A percentile compares a stretch with the other conserved stretches of the same genome.
Conservation (phyloP, 2,329 filamentous ascomycete species). For the Tetracladium maxilliforme region DNA sequence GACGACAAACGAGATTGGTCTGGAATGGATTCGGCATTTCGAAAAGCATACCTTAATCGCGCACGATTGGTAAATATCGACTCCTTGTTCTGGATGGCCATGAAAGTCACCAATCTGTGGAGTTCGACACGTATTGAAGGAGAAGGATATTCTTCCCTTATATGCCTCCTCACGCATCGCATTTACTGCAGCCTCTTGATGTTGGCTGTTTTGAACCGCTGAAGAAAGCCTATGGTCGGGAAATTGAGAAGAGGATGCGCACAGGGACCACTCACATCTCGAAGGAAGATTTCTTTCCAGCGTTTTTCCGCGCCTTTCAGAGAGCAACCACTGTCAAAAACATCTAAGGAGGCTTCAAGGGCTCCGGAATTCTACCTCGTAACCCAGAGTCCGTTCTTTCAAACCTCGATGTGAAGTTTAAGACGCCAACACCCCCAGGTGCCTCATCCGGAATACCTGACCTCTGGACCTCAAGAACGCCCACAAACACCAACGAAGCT, state of each 20-base stretch:
- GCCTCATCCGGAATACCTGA: slow-evolving; percentile 3
- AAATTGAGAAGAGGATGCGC: slow-evolving; percentile 14
- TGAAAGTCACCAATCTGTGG: slow-evolving; percentile 16
- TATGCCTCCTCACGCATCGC: slow-evolving; percentile 17
- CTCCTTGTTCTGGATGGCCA: slow-evolving; percentile 22
- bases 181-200: slow-evolving; percentile 22
- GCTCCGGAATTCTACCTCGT: slow-evolving; percentile 14
- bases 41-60: slow-evolving; percentile 12
- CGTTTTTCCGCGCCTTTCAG: slow-evolving; percentile 9
- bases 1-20: slow-evolving; percentile 17
- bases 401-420: slow-evolving; percentile 13
- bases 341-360: slow-evolving; percentile 11
- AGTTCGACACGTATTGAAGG: slow-evolving; percentile 18
- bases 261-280: slow-evolving; percentile 14
- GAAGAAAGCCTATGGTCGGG: slow-evolving; percentile 14
- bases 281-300: slow-evolving; percentile 12
- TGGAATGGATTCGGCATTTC: slow-evolving; percentile 20
- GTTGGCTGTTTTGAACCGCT: slow-evolving; percentile 19
- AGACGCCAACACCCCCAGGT: slow-evolving; percentile 7
- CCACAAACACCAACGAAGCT: slow-evolving; percentile 5
- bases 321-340: slow-evolving; percentile 10
- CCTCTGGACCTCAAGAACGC: slow-evolving; percentile 7
- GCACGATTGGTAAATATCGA: slow-evolving; percentile 11
- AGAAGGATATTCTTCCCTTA: slow-evolving; percentile 21
- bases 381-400: slow-evolving; percentile 15